phyloP scores from a whole-genome alignment of 192 early-diverging fungal genomes.

The Funneliformis geosporum region DNA sequence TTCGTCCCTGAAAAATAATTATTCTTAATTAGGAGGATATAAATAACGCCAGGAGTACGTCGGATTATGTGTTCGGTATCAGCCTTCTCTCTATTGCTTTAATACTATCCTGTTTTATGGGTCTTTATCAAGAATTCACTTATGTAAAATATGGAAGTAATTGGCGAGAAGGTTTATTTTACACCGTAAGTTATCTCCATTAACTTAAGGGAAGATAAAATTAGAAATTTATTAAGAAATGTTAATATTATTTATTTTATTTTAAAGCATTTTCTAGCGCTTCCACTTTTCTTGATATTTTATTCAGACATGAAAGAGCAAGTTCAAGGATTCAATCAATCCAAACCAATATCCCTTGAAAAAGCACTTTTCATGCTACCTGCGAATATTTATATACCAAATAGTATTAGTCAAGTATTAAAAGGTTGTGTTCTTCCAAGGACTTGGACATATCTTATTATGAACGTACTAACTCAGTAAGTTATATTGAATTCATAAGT shows the following conservation, averaged over 20 bases:
- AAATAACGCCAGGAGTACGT: constrained; percentile 3
- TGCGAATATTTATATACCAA: constrained; percentile 33
- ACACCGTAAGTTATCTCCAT: constrained; percentile 54
- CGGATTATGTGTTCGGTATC: constrained; percentile 70
- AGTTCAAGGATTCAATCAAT: constrained; percentile 56
- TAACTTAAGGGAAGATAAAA: not conserved
- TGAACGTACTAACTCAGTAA: constrained; percentile 82
- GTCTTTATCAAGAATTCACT: constrained; percentile 79
- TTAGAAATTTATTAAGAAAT: not conserved
- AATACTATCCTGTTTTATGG: constrained; percentile 76
- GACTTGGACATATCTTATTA: constrained; percentile 69
- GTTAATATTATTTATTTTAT: not conserved
- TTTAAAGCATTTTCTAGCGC: constrained; percentile 68
- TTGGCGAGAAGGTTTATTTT: constrained; percentile 91
- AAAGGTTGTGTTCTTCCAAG: constrained; percentile 51
- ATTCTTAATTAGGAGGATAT: not conserved
- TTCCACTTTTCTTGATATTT: constrained; percentile 81
- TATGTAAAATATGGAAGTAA: constrained; percentile 75
- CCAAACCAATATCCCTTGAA: constrained; percentile 44
- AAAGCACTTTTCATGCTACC: constrained; percentile 34
- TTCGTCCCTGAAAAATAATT: too few species aligned
- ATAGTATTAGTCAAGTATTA: constrained; percentile 37
- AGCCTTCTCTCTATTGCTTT: constrained; percentile 68
- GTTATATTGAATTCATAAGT: not conserved
- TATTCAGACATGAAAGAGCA: constrained; percentile 66